phyloP scores from a whole-genome alignment of 257 asterid genomes.

The Solanum ossicruentum region DNA sequence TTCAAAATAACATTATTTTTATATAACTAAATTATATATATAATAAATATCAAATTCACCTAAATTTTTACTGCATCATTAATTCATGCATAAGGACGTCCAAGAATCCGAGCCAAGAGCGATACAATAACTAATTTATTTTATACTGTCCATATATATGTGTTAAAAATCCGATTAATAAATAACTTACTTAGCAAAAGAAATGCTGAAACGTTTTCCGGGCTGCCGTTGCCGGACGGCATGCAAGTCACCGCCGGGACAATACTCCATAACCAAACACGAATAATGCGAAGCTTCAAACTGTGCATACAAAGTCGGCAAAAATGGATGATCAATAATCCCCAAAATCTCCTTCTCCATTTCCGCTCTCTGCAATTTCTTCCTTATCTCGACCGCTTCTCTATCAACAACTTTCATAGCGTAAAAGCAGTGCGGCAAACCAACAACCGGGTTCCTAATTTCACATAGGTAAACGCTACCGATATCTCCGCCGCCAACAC shows the following conservation, averaged over 20 bases:
- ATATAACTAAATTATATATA: too few species aligned
- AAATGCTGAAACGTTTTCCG: slow-evolving; percentile 17
- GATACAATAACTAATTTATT: too few species aligned
- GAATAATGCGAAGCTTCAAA: slow-evolving; percentile 37
- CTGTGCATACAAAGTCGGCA: slow-evolving; percentile 29
- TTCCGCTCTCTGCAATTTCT: slow-evolving; percentile 27
- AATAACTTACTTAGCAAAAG: slow-evolving; percentile 26
- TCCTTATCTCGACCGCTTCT: slow-evolving; percentile 28
- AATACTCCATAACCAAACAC: slow-evolving; percentile 36
- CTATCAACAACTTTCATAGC: slow-evolving; percentile 41
- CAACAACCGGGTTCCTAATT: slow-evolving; percentile 20
- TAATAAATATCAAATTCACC: too few species aligned
- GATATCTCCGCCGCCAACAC: slow-evolving; percentile 31
- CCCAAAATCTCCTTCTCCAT: slow-evolving; percentile 31
- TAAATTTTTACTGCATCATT: too few species aligned
- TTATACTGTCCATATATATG: neutral
- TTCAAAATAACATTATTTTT: too few species aligned
- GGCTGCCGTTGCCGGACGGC: slow-evolving; percentile 35
- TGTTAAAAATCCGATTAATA: neutral
- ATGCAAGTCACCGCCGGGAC: slow-evolving; percentile 36
- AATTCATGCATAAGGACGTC: too few species aligned
- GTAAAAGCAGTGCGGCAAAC: slow-evolving; percentile 23
- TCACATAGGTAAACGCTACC: slow-evolving; percentile 33
- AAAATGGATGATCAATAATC: slow-evolving; percentile 34
- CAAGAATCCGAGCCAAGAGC: too few species aligned